A percentile compares a stretch with the other conserved stretches of the same genome.
Evolutionary conservation across 176 grass and related monocot genomes (phyloP).

Genomic region (Phoenix roebelenii): DNA sequence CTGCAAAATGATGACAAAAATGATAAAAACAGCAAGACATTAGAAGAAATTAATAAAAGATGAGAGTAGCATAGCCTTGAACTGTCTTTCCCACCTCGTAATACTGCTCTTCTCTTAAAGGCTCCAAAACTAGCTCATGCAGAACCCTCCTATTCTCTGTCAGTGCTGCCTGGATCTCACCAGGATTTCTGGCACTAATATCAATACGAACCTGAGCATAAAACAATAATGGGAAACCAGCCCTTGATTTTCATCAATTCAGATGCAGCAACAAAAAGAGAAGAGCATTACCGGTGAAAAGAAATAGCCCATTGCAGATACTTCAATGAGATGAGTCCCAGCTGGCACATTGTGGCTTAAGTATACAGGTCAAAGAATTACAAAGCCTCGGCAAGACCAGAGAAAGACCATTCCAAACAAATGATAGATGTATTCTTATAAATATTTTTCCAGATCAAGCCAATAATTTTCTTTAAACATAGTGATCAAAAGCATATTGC

Average conservation of each 20-base stretch:
- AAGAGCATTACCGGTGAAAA: slow-evolving; percentile 76
- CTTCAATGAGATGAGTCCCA: slow-evolving; percentile 95
- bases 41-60: not conserved
- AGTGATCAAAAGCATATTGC: too few relatives aligned
- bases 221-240: slow-evolving; percentile 6
- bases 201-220: slow-evolving; percentile 72
- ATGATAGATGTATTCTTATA: too few relatives aligned
- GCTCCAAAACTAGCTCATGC: slow-evolving; percentile 89
- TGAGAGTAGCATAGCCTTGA: slow-evolving; percentile 9
- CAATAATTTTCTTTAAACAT: too few relatives aligned
- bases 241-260: not conserved
- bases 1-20: slow-evolving; percentile 33
- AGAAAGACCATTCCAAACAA: too few relatives aligned
- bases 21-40: too few relatives aligned
- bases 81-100: slow-evolving; percentile 53
- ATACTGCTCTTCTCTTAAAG: slow-evolving; percentile 82
- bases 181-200: slow-evolving; percentile 92
- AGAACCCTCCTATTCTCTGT: slow-evolving; percentile 73
- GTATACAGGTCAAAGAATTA: slow-evolving; percentile 45
- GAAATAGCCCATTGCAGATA: slow-evolving; percentile 76
- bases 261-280: slow-evolving; percentile 5
- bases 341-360: slow-evolving; percentile 80
- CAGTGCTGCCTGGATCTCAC: slow-evolving; percentile 93
- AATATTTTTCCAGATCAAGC: too few relatives aligned
- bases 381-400: slow-evolving; percentile 1